Percentiles rank a stretch among this genome's conserved stretches.
phyloP scores from a whole-genome alignment of 1,284 basidiomycete species.

The Apiotrichum akiyoshidainum region DNA sequence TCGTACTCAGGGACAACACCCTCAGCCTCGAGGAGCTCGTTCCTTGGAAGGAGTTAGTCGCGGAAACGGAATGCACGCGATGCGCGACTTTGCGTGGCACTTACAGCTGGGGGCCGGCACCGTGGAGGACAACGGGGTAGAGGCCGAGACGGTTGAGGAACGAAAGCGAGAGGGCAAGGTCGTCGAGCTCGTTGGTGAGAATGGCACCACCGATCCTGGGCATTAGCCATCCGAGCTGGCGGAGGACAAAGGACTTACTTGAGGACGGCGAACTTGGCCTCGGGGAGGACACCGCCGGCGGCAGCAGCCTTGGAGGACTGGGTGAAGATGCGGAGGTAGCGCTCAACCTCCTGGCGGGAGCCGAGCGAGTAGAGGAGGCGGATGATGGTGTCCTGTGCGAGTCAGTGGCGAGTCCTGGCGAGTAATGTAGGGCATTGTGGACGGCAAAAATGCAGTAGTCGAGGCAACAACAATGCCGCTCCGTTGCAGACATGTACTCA shows the following conservation, averaged over 20 bases:
- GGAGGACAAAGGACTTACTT: conserved; percentile 54
- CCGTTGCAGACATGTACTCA: conserved; percentile 20
- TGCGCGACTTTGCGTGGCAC: conserved; percentile 7
- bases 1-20: conserved; percentile 92
- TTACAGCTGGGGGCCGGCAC: conserved; percentile 81
- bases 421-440: no score
- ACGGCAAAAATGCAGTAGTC: neutral
- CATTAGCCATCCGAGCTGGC: neutral
- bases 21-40: conserved; percentile 82
- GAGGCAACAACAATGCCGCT: no score
- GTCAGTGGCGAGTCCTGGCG: neutral
- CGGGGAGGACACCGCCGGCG: conserved; percentile 49
- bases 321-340: conserved; percentile 93
- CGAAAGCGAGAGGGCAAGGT: conserved; percentile 84
- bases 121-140: conserved; percentile 90
- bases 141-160: conserved; percentile 91
- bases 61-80: neutral
- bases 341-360: conserved; percentile 90
- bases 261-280: conserved; percentile 87
- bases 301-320: conserved; percentile 73
- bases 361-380: conserved; percentile 91
- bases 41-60: conserved; percentile 46
- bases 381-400: conserved; percentile 77
- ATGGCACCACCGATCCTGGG: conserved; percentile 81
- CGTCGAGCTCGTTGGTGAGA: conserved; percentile 75